Evolutionary conservation across 2,329 filamentous ascomycete genomes (phyloP).

Genomic region (Lojkania enalia): DNA sequence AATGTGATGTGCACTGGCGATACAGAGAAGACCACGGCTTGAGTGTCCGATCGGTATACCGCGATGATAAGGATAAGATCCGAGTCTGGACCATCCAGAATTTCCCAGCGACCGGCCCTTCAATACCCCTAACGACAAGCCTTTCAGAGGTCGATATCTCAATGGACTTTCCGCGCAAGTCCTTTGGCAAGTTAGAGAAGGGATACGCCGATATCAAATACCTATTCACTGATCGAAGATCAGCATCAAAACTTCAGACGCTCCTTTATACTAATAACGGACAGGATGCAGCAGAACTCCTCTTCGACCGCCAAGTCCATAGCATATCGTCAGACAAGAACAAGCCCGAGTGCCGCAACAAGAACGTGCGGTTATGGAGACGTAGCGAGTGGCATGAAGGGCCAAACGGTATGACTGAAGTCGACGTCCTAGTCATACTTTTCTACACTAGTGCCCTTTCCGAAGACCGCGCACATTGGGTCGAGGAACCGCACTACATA

Average conservation of each 20-base stretch:
- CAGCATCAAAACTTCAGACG: conserved; percentile 30
- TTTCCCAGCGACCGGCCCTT: conserved; percentile 35
- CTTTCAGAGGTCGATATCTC: conserved; percentile 31
- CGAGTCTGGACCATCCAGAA: conserved; percentile 32
- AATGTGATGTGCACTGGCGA: conserved; percentile 35
- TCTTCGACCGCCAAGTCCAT: conserved; percentile 30
- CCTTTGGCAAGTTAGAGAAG: conserved; percentile 31
- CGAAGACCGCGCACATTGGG: conserved; percentile 37
- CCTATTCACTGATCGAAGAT: conserved; percentile 20
- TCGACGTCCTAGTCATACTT: conserved; percentile 29
- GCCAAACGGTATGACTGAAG: conserved; percentile 14
- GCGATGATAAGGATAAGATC: conserved; percentile 24
- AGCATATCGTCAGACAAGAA: conserved; percentile 33
- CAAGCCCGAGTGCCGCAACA: conserved; percentile 33
- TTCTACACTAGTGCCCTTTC: conserved; percentile 35
- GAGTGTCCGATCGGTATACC: conserved; percentile 27
- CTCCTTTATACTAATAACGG: conserved; percentile 40
- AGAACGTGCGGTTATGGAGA: conserved; percentile 35
- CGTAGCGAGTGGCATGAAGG: conserved; percentile 24
- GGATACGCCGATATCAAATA: conserved; percentile 36
- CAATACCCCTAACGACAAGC: conserved; percentile 35
- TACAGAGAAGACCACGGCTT: conserved; percentile 34
- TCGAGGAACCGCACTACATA: conserved; percentile 38
- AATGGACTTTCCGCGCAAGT: conserved; percentile 34
- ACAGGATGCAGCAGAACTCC: conserved; percentile 27